Conservation (phyloP, 1,284 basidiomycete species). For the Moesziomyces antarcticus region DNA sequence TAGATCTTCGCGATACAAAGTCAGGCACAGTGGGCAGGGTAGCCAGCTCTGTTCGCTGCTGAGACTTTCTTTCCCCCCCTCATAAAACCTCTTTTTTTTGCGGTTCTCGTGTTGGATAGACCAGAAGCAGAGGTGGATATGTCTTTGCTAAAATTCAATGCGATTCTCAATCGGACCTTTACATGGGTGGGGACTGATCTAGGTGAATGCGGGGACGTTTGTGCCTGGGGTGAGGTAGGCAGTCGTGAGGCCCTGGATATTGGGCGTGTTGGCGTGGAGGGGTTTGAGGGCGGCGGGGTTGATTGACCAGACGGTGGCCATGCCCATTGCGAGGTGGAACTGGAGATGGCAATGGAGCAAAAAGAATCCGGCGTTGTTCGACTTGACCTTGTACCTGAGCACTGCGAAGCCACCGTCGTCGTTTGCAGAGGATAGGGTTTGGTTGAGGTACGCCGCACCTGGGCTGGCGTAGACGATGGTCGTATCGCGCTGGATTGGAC, state of each 20-base stretch:
- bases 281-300: neutral
- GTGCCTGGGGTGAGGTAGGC: slow-evolving; percentile 1
- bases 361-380: slow-evolving; percentile 24
- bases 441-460: slow-evolving; percentile 35
- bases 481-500: slow-evolving; percentile 51
- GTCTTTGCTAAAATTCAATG: too few species aligned
- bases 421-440: slow-evolving; percentile 8
- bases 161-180: too few species aligned
- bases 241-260: slow-evolving; percentile 3
- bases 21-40: too few species aligned
- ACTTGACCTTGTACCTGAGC: slow-evolving; percentile 42
- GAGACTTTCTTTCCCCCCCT: too few species aligned
- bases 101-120: too few species aligned
- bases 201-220: slow-evolving; percentile 6
- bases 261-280: neutral
- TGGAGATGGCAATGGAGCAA: slow-evolving; percentile 49
- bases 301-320: slow-evolving; percentile 45
- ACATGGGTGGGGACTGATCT: too few species aligned
- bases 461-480: slow-evolving; percentile 41
- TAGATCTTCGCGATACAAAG: slow-evolving; percentile 2
- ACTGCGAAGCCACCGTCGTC: slow-evolving; percentile 50
- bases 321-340: slow-evolving; percentile 56
- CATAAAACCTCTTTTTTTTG: too few species aligned
- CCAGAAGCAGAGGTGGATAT: too few species aligned
- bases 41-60: too few species aligned